Evolutionary conservation across 805 yeast genomes (phyloP), one percentile per base, ranked within the genome.

Genomic region (Debaryomyces maramus): DNA sequence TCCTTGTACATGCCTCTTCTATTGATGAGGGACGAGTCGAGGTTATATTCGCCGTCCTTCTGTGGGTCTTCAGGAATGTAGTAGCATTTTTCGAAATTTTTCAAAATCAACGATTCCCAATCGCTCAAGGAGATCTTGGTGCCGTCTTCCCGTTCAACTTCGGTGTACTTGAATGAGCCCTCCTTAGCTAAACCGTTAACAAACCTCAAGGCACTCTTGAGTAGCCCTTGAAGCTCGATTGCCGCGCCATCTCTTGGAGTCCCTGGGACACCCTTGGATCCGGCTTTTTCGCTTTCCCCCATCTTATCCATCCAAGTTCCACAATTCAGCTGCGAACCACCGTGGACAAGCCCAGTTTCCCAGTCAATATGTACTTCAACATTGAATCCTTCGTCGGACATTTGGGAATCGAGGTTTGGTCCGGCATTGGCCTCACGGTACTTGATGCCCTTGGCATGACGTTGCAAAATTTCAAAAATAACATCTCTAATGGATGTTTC

Each of bases 221-320:
- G 65, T 44, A 91, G 67, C 0, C 97, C 99, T 51, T 80, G 88
- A 41, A 91, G 85, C 62, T 91, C 99, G 40, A 91, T 73, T 2
- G 95, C 97, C 1, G 97, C 96, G 26, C 99, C 99, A 63, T 90
- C 96, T 57, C 99, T 78, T 17, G 99, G 98, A 0, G 98, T 91
- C 2, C 98, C 99, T 1, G 99, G 99, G 24, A 78, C 70, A n/a
- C 99, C 99, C 51, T 83, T 85, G 43, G 80, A 83, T 1, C 85
- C 83, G 0, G 98, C 97, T 40, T 65, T 72, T 24, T 63, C 80
- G 55, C 96, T 86, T 66, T 93, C 98, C 18, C 99, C 99, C 98
- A 91, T 91, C 66, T 91, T 91, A 65, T 91, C 99, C 97, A 90
- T 91, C 99, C 99, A 91, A 0, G 99, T 93, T 16, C 99, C 99